Conservation (phyloP, 768 basidiomycete species). For the Boletellus emodensis region DNA sequence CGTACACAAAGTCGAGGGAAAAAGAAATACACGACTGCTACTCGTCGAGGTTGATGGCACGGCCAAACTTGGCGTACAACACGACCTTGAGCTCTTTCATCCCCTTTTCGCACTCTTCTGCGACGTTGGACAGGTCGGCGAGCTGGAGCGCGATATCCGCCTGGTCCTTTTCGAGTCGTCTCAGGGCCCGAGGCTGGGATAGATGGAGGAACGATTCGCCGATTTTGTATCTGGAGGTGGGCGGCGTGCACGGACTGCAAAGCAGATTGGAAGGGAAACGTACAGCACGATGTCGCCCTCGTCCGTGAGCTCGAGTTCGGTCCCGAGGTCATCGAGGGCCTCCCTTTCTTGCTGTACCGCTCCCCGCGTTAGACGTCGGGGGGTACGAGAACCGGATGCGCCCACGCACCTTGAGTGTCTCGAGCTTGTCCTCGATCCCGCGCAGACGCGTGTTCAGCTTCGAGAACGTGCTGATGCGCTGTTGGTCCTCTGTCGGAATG, state of each 20-base stretch:
- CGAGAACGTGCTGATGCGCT: conserved; percentile 87
- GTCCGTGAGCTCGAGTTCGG: conserved; percentile 85
- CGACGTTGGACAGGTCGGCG: conserved; percentile 42
- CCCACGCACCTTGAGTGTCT: conserved; percentile 60
- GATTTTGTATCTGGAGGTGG: conserved; percentile 72
- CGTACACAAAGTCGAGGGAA: neutral
- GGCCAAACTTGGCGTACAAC: conserved; percentile 89
- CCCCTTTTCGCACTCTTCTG: conserved; percentile 62
- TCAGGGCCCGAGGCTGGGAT: conserved; percentile 60
- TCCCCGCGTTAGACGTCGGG: neutral
- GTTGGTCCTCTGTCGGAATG: conserved; percentile 64
- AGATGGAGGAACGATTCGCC: conserved; percentile 89
- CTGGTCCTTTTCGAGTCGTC: conserved; percentile 69
- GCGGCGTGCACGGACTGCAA: conserved; percentile 57
- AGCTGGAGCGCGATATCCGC: conserved; percentile 54
- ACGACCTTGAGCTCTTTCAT: conserved; percentile 80
- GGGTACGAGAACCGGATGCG: too few relatives aligned
- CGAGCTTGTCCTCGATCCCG: conserved; percentile 66
- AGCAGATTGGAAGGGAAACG: conserved; percentile 29
- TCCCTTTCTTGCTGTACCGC: conserved; percentile 83
- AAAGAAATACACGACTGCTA: conserved; percentile 21
- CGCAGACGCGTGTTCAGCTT: conserved; percentile 81
- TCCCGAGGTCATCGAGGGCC: conserved; percentile 82
- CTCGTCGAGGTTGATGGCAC: conserved; percentile 89
- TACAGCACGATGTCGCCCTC: conserved; percentile 79